Conservation (phyloP, 1,284 basidiomycete species). For the Ceratobasidium sp. region DNA sequence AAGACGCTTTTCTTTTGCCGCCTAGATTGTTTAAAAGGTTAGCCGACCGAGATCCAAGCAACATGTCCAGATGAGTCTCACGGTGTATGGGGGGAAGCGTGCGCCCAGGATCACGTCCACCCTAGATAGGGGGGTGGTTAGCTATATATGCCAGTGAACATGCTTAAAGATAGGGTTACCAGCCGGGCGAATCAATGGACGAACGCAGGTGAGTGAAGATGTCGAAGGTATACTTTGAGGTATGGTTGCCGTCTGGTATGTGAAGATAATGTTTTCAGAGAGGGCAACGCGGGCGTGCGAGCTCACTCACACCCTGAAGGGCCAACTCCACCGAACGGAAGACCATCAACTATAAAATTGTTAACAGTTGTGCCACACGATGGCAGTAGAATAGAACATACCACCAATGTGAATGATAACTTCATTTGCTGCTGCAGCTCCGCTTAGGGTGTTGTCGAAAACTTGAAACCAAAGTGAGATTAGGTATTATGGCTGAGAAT, state of each 20-base stretch:
- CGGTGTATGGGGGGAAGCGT: constrained; percentile 76
- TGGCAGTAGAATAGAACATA: constrained; percentile 54
- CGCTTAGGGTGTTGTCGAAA: constrained; percentile 74
- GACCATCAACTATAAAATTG: constrained; percentile 64
- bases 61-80: constrained; percentile 53
- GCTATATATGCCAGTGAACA: not conserved
- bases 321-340: constrained; percentile 81
- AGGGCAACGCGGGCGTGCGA: not conserved
- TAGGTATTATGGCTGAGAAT: not conserved
- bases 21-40: not conserved
- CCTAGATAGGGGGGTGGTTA: constrained; percentile 57
- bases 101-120: constrained; percentile 67
- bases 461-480: constrained; percentile 59
- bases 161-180: constrained; percentile 54
- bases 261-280: constrained; percentile 3
- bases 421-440: constrained; percentile 77
- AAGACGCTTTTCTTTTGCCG: constrained; percentile 21
- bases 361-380: not conserved
- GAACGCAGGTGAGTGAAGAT: constrained; percentile 75
- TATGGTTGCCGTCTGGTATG: constrained; percentile 68
- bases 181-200: constrained; percentile 72
- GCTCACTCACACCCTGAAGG: constrained; percentile 72
- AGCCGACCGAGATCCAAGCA: not conserved
- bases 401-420: constrained; percentile 67
- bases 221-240: constrained; percentile 74